Conservation (phyloP, 148 eudicot species). For the Pharnaceum exiguum region DNA sequence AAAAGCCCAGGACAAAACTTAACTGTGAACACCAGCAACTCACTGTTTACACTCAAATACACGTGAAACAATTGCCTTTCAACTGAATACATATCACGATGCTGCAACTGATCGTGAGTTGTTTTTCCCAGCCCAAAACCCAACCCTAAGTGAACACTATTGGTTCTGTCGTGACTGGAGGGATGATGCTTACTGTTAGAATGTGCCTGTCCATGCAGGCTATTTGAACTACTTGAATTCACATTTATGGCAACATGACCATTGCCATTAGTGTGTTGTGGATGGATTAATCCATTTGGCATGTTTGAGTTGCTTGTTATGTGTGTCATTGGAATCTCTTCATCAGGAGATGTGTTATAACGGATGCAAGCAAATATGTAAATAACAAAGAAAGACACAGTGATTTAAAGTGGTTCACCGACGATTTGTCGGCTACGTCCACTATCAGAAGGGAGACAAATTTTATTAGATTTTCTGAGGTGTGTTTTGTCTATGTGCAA, state of each 20-base stretch:
- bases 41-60: slow-evolving; percentile 32
- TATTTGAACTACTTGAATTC: slow-evolving; percentile 27
- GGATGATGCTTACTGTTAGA: slow-evolving; percentile 60
- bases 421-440: no score
- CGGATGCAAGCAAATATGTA: no score
- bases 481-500: no score
- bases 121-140: slow-evolving; percentile 70
- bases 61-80: slow-evolving; percentile 13
- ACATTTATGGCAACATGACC: slow-evolving; percentile 54
- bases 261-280: slow-evolving; percentile 55
- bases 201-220: slow-evolving; percentile 46
- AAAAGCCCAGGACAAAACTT: neutral
- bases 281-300: slow-evolving; percentile 49
- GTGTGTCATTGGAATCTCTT: slow-evolving; percentile 62
- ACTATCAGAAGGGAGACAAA: no score
- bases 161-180: slow-evolving; percentile 32
- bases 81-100: slow-evolving; percentile 24
- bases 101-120: slow-evolving; percentile 41
- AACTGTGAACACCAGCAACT: slow-evolving; percentile 11
- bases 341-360: slow-evolving; percentile 37
- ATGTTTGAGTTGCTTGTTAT: slow-evolving; percentile 39
- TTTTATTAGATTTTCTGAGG: no score
- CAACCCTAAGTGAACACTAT: slow-evolving; percentile 63
- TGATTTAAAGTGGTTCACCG: no score
- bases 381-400: no score